Percentiles rank a stretch among this genome's conserved stretches.
Conservation (phyloP, 495 filamentous ascomycete genomes). For the Sordaria brevicollis region DNA sequence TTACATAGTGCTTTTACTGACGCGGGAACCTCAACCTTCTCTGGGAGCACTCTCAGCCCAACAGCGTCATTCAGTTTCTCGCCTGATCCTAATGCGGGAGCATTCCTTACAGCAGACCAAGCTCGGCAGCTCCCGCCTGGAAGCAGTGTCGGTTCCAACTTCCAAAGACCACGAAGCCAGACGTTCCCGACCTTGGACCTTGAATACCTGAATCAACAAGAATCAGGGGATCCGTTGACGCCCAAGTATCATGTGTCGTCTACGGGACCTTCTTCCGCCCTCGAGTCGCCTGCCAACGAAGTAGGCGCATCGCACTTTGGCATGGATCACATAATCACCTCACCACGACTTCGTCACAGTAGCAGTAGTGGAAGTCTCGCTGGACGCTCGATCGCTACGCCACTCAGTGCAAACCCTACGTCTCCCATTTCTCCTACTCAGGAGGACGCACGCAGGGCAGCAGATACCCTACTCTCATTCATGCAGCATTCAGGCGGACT, state of each 20-base stretch:
- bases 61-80: conserved; percentile 75
- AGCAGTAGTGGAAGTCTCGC: conserved; percentile 43
- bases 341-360: conserved; percentile 43
- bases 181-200: conserved; percentile 78
- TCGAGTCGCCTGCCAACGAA: conserved; percentile 63
- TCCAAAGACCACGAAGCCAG: conserved; percentile 77
- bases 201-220: conserved; percentile 55
- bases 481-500: conserved; percentile 62
- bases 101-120: conserved; percentile 59
- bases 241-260: conserved; percentile 52
- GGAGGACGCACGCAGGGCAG: conserved; percentile 77
- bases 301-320: conserved; percentile 34
- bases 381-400: conserved; percentile 33
- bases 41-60: conserved; percentile 69
- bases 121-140: conserved; percentile 45
- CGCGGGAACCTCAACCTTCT: conserved; percentile 56
- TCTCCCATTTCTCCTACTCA: conserved; percentile 63
- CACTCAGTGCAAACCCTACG: conserved; percentile 31
- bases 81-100: conserved; percentile 58
- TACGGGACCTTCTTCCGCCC: conserved; percentile 47
- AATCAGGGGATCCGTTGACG: conserved; percentile 51
- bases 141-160: conserved; percentile 33
- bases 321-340: conserved; percentile 43
- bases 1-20: conserved; percentile 48
- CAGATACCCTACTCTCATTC: conserved; percentile 79